Evolutionary conservation across 1,284 basidiomycete species (phyloP), one percentile per base, ranked within the genome.

Genomic region (Boletus mariae): DNA sequence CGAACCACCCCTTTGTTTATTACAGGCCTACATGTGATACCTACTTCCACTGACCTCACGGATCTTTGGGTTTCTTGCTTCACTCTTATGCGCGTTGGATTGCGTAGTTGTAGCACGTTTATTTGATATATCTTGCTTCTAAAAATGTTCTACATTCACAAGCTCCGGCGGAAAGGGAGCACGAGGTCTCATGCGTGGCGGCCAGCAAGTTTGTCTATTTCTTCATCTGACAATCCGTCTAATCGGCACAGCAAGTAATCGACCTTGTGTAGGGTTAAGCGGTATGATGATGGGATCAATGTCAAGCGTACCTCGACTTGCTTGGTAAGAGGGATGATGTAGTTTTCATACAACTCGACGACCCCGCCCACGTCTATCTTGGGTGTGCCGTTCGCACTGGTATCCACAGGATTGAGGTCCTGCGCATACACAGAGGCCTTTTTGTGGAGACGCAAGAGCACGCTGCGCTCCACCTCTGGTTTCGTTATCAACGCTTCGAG

Each of bases 251-350:
- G 72, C 28, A 98, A 80, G 71, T 98, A 98, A 51, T 97, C 92
- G 42, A 98, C 92, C 94, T 97, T 66, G 35, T 12, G 17, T 3
- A 23, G 13, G 17, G 17, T 57, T 41, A 48, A 46, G 49, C 25
- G 47, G 51, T 34, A 52, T 54, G 51, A 47, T 35, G 26, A 11
- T 4, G 54, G 32, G 13, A 45, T 45, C 11, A 52, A 15, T 17
- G 32, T 35, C 20, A 28, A 53, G 31, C 54, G 9, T 65, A 96
- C 96, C 88, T 99, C 97, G 47, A 99, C 94, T 65, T 96, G 93
- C 73, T 96, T 98, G 5, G 97, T 99, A 59, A 99, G 70, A 5
- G 97, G 97, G 54, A 99, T 99, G 59, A 99, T 94, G 67, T 90
- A 94, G 62, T 88, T 89, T 67, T 94, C 84, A 71, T 99, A 99